Evolutionary conservation across 1,139 yeast species (phyloP).

Genomic region (Saccharomycopsis hybrid): DNA sequence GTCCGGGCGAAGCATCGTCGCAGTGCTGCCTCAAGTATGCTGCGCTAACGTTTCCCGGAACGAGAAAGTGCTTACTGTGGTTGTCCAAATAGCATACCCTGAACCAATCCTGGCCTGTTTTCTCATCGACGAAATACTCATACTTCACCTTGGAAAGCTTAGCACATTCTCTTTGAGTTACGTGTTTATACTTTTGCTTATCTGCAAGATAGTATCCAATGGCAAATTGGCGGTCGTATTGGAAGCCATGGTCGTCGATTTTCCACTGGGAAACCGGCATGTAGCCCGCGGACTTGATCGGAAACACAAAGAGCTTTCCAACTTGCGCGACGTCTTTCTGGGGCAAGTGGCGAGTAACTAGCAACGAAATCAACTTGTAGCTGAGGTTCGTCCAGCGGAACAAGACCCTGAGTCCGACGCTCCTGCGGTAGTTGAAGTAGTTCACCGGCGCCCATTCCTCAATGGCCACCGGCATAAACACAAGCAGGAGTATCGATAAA

Average conservation of each 20-base stretch:
- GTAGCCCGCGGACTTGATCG: constrained; percentile 37
- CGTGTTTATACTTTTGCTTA: constrained; percentile 26
- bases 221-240: constrained; percentile 37
- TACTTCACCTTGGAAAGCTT: constrained; percentile 30
- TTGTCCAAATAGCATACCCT: constrained; percentile 25
- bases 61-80: constrained; percentile 24
- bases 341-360: no score
- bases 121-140: constrained; percentile 25
- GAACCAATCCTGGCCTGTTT: constrained; percentile 27
- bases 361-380: no score
- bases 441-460: no score
- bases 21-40: constrained; percentile 25
- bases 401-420: no score
- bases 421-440: no score
- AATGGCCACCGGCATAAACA: no score
- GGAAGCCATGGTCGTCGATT: constrained; percentile 34
- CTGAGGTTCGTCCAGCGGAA: no score
- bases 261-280: constrained; percentile 31
- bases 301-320: constrained; percentile 32
- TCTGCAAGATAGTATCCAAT: constrained; percentile 29
- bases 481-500: no score
- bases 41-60: constrained; percentile 27
- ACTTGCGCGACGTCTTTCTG: constrained; percentile 25
- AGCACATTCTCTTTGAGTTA: constrained; percentile 33
- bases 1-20: no score